phyloP scores from a whole-genome alignment of 2,329 filamentous ascomycete species.

The Colletotrichum chlorophyti region DNA sequence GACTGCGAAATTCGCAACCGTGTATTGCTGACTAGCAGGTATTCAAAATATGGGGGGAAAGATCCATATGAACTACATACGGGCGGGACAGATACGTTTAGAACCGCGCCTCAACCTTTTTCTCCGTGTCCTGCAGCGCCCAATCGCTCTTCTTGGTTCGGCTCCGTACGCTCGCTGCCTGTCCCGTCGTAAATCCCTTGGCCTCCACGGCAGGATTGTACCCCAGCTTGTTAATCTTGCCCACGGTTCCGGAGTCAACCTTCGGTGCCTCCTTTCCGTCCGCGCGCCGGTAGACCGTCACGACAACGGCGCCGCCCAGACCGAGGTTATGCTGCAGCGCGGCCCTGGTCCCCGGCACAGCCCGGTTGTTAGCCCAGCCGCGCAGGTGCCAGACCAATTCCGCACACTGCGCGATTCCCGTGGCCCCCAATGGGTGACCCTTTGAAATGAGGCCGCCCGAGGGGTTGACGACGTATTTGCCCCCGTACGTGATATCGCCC shows the following conservation, averaged over 20 bases:
- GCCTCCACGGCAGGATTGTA: constrained; percentile 94
- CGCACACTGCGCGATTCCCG: constrained; percentile 93
- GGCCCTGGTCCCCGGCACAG: constrained; percentile 70
- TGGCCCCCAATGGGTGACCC: constrained; percentile 92
- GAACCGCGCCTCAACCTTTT: constrained; percentile 48
- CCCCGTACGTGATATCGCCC: constrained; percentile 92
- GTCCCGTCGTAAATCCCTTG: constrained; percentile 82
- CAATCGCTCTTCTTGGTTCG: constrained; percentile 70
- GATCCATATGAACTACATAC: no score
- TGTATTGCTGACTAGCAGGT: neutral
- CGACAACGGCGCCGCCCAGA: constrained; percentile 87
- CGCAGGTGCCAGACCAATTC: constrained; percentile 95
- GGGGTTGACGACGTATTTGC: constrained; percentile 85
- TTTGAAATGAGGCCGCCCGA: constrained; percentile 95
- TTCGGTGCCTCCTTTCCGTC: constrained; percentile 72
- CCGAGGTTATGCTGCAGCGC: constrained; percentile 94
- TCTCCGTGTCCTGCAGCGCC: constrained; percentile 73
- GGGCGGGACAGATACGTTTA: constrained; percentile 30
- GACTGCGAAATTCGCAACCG: neutral
- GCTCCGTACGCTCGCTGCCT: constrained; percentile 76
- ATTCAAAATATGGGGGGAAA: no score
- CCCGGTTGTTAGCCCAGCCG: constrained; percentile 93
- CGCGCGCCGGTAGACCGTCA: constrained; percentile 85
- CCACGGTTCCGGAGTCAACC: constrained; percentile 70
- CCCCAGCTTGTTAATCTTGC: constrained; percentile 71